Evolutionary conservation across 352 stramenopile species (phyloP), one percentile per base, ranked within the genome.

Genomic region (Phytophthora pinifolia): DNA sequence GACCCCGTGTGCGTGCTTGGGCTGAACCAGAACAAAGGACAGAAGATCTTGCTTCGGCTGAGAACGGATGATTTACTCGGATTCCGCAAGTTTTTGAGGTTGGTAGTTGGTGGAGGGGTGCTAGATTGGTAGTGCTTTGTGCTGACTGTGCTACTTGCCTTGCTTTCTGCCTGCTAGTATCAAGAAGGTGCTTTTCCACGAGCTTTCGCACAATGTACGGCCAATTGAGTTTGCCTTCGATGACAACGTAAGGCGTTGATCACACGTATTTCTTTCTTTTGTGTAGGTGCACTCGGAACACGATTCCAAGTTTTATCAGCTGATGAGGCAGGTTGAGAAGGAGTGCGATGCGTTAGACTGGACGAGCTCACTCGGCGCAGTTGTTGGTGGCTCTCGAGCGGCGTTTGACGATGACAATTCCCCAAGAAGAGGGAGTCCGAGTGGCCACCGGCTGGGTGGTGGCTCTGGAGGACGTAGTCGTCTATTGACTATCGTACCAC

Each of bases 1-100:
- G 81, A 92, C 49, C 82, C 83, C 0, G 87, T 97, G 2, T 95
- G 83, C 15, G 82, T 94, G 6, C 80, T 98, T n/a, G 95, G 94
- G 4, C 64, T 98, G 37, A 98, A 98, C 64, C 70, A 96, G 48
- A 98, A 98, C 76, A 95, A 97, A 47, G 94, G 94, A 0, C 84
- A 98, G 65, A 92, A 96, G 57, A 98, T 98, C 38, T 64, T 96
- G 35, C 73, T 98, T 15, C 80, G 93, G n/a, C 50, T 98, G n/a
- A 83, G 93, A 10, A 98, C 94, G 0, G 93, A 98, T 49, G 93
- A 98, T 64, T 71, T 98, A 9, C 78, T 86, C 14, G 93, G 95
- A 0, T 98, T 98, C 55, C 82, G 94, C 20, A 98, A 92, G 53
- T 87, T 78, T 43, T 59, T 93, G 25, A 89, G 67, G 82, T 90